Conservation (phyloP, 352 stramenopile species). For the Blastocystis sp. region DNA sequence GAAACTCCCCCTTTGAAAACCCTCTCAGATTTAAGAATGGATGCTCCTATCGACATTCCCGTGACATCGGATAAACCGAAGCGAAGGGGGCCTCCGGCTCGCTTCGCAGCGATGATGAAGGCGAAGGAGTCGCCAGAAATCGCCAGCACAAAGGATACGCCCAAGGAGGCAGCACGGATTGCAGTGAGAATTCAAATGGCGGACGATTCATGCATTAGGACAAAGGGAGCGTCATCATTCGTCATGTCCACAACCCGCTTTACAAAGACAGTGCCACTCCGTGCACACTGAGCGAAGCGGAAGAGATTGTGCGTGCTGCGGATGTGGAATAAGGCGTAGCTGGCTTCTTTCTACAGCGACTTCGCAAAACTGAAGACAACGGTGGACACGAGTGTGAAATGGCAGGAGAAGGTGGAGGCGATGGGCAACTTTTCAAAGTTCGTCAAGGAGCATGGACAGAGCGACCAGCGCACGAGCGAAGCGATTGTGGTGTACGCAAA, state of each 20-base stretch:
- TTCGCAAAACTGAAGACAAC: slow-evolving; percentile 53
- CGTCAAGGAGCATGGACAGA: slow-evolving; percentile 9
- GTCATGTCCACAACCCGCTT: neutral
- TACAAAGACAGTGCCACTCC: slow-evolving; percentile 4
- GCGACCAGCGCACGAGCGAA: neutral
- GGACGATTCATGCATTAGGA: neutral
- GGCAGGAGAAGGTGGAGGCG: slow-evolving; percentile 61
- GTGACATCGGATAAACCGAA: slow-evolving; percentile 26
- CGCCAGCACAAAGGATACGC: neutral
- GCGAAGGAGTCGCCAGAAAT: slow-evolving; percentile 34
- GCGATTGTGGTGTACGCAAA: slow-evolving; percentile 42
- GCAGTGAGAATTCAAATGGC: neutral
- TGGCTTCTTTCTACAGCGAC: slow-evolving; percentile 37
- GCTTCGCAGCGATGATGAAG: slow-evolving; percentile 57
- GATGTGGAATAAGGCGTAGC: neutral
- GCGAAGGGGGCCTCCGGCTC: neutral
- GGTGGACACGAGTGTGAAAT: slow-evolving; percentile 20
- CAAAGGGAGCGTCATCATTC: neutral
- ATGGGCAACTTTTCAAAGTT: slow-evolving; percentile 50
- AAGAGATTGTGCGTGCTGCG: neutral
- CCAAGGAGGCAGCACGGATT: neutral
- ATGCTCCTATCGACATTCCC: slow-evolving; percentile 49
- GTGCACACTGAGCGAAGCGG: slow-evolving; percentile 35
- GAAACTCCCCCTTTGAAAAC: neutral
- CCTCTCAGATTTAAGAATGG: slow-evolving; percentile 56